phyloP scores from a whole-genome alignment of 768 basidiomycete genomes.

The Coprinopsis marcescibilis region DNA sequence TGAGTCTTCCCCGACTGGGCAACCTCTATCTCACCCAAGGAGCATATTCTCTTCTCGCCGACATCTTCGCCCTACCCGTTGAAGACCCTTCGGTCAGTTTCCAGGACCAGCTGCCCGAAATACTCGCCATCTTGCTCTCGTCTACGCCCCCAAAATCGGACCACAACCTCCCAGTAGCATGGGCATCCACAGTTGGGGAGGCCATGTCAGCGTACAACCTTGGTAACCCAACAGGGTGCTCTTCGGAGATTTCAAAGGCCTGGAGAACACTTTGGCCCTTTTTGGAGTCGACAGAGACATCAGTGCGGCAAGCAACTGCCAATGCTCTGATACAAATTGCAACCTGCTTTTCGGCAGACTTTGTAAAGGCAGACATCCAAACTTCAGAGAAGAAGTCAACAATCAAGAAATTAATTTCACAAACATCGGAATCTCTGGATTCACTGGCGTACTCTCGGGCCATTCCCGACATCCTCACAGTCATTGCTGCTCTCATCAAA shows the following conservation, averaged over 20 bases:
- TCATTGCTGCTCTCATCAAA: slow-evolving; percentile 64
- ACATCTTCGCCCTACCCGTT: slow-evolving; percentile 57
- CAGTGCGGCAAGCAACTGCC: slow-evolving; percentile 58
- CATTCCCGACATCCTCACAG: slow-evolving; percentile 73
- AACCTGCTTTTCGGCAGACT: slow-evolving; percentile 63
- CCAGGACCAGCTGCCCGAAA: slow-evolving; percentile 49
- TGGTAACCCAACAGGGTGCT: slow-evolving; percentile 43
- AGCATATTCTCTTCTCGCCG: slow-evolving; percentile 80
- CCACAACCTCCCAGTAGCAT: slow-evolving; percentile 60
- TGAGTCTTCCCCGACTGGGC: slow-evolving; percentile 79
- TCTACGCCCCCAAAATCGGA: slow-evolving; percentile 71
- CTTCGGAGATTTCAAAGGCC: slow-evolving; percentile 50
- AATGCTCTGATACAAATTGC: slow-evolving; percentile 58
- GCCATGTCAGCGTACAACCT: slow-evolving; percentile 61
- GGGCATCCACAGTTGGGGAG: slow-evolving; percentile 73
- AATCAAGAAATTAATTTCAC: slow-evolving; percentile 57
- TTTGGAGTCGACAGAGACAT: slow-evolving; percentile 61
- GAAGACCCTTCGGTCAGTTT: slow-evolving; percentile 46
- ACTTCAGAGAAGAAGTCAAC: slow-evolving; percentile 47
- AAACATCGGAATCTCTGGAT: slow-evolving; percentile 63
- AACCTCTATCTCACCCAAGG: slow-evolving; percentile 88
- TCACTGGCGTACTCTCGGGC: slow-evolving; percentile 68
- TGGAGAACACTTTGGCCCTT: slow-evolving; percentile 78
- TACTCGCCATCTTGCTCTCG: slow-evolving; percentile 63
- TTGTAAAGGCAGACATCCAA: slow-evolving; percentile 47